phyloP scores from a whole-genome alignment of 1,284 basidiomycete species.

The Dichomitus squalens region DNA sequence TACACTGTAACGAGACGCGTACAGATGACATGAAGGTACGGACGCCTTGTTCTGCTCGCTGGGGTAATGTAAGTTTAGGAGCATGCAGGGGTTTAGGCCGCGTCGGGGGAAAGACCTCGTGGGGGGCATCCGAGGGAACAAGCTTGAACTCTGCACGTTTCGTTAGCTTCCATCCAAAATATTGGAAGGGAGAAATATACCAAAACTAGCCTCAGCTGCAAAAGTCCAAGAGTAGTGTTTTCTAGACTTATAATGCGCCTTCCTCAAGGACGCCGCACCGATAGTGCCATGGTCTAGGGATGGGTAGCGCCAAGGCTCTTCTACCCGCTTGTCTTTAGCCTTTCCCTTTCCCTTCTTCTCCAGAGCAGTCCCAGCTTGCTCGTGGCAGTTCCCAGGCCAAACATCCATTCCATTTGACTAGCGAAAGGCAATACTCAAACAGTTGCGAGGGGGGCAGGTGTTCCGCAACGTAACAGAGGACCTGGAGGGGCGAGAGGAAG shows the following conservation, averaged over 20 bases:
- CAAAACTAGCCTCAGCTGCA: slow-evolving; percentile 36
- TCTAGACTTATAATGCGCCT: slow-evolving; percentile 33
- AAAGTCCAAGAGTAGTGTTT: slow-evolving; percentile 56
- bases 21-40: slow-evolving; percentile 18
- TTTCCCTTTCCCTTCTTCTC: slow-evolving; percentile 34
- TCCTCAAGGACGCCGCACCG: slow-evolving; percentile 52
- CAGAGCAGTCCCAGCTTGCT: slow-evolving; percentile 1
- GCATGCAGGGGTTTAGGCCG: slow-evolving; percentile 38
- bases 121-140: slow-evolving; percentile 31
- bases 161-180: background rate
- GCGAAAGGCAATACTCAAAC: slow-evolving; percentile 2
- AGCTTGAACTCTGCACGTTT: slow-evolving; percentile 29
- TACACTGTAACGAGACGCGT: background rate
- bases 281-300: slow-evolving; percentile 56
- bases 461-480: background rate
- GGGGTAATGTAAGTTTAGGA: slow-evolving; percentile 38
- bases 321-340: slow-evolving; percentile 22
- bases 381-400: slow-evolving; percentile 58
- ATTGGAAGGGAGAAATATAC: slow-evolving; percentile 15
- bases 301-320: slow-evolving; percentile 45
- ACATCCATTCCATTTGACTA: slow-evolving; percentile 67
- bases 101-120: slow-evolving; percentile 59
- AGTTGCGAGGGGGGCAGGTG: background rate
- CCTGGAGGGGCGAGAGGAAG: background rate
- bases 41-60: slow-evolving; percentile 67